Percentiles rank a stretch among this genome's conserved stretches.
Evolutionary conservation across 192 early-diverging fungal genomes (phyloP).

Genomic region (Coemansia sp.): DNA sequence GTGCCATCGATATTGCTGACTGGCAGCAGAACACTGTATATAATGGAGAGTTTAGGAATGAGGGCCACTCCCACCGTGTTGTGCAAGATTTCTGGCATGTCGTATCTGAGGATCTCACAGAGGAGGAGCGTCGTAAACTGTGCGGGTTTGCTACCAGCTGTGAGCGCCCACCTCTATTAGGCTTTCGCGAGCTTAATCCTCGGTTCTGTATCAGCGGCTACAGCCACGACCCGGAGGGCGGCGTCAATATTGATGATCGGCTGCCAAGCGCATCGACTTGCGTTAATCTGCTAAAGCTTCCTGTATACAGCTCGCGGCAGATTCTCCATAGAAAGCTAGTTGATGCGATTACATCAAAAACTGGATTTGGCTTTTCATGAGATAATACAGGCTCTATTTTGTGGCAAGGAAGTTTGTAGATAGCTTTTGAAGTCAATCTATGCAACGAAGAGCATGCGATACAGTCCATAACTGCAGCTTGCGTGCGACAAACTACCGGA

Average conservation of each 20-base stretch:
- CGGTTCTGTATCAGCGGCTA: constrained; percentile 39
- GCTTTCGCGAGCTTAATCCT: constrained; percentile 66
- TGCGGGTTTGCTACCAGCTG: constrained; percentile 93
- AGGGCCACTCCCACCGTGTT: constrained; percentile 62
- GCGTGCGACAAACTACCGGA: too few relatives aligned
- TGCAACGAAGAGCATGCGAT: too few relatives aligned
- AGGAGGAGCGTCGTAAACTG: constrained; percentile 56
- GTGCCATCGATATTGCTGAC: constrained; percentile 76
- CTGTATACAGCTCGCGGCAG: constrained; percentile 63
- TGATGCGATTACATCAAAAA: constrained; percentile 82
- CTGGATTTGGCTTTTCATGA: constrained; percentile 89
- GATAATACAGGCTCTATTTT: too few relatives aligned
- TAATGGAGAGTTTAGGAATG: constrained; percentile 60
- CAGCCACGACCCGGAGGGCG: constrained; percentile 15
- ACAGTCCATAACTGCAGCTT: too few relatives aligned
- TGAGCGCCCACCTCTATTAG: constrained; percentile 84
- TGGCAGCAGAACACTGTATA: constrained; percentile 74
- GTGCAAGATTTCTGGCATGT: constrained; percentile 74
- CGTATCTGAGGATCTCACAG: constrained; percentile 47
- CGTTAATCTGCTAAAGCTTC: constrained; percentile 91
- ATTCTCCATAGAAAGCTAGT: constrained; percentile 69
- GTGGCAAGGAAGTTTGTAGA: too few relatives aligned
- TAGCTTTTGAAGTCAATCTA: too few relatives aligned
- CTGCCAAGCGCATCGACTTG: constrained; percentile 81
- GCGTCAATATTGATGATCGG: constrained; percentile 57